Conservation (phyloP, 805 yeast species). For the Metschnikowia baotianmanensis region DNA sequence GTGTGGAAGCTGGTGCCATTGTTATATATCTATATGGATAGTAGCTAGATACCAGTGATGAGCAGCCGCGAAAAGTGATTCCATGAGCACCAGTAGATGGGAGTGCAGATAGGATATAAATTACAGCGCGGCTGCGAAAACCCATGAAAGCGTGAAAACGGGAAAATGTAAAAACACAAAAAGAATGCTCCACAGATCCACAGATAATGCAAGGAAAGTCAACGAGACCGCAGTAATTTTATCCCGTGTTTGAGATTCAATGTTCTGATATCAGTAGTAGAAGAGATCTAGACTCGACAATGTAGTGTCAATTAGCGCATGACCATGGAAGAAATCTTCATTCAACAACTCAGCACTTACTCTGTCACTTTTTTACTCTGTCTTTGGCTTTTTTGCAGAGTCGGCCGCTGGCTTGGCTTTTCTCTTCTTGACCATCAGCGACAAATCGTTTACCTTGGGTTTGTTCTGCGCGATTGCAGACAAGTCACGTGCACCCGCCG, state of each 20-base stretch:
- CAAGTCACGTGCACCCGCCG: slow-evolving; percentile 3
- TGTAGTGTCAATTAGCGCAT: neutral
- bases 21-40: slow-evolving; percentile 2
- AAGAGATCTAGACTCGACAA: neutral
- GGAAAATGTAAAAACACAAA: no score
- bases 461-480: slow-evolving; percentile 8
- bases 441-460: slow-evolving; percentile 53
- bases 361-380: neutral
- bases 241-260: no score
- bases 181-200: no score
- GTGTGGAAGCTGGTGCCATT: slow-evolving; percentile 11
- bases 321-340: neutral
- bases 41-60: neutral
- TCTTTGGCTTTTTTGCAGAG: slow-evolving; percentile 11
- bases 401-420: slow-evolving; percentile 10
- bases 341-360: neutral
- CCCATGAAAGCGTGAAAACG: no score
- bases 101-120: no score
- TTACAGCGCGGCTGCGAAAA: no score
- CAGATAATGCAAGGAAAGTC: no score
- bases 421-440: slow-evolving; percentile 59
- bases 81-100: no score
- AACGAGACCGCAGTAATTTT: no score
- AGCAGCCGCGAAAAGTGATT: no score
- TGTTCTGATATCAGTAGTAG: no score